Evolutionary conservation across 2,329 filamentous ascomycete genomes (phyloP), one percentile per base, ranked within the genome.

Genomic region (Aspergillus sp.): DNA sequence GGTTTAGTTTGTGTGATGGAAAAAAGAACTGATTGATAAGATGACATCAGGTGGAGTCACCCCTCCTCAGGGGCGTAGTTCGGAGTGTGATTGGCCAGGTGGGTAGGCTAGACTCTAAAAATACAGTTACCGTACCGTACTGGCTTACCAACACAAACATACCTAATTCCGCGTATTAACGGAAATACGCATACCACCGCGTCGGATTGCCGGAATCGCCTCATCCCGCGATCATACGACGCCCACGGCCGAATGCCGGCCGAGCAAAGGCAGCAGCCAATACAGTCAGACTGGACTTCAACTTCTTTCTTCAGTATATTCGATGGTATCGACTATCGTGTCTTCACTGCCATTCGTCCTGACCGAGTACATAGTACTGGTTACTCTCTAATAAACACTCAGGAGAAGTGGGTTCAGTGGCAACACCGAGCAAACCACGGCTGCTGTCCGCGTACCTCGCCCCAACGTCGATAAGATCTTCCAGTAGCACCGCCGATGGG

Each of bases 181-280:
- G 2, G 19, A 2, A 19, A 19, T 19, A 19, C 19, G 19, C 19
- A 19, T 19, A 19, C 19, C 19, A 19, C 19, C 19, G 19, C 19
- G 19, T 19, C 19, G 19, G 19, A 19, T 19, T 19, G 53, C 53
- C 59, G 59, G 59, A 61, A 61, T 44, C 39, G 45, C 51, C 43
- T 42, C 36, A 38, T 54, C 52, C 60, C 59, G 59, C 53, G 60
- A 62, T 62, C 59, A 62, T 62, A 61, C 59, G 57, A 56, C 51
- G 45, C 31, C 39, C 26, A 10, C 39, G 9, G 19, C 38, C 10
- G 19, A 42, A 30, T 34, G 7, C 26, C 40, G 34, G 27, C 30
- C 10, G n/a, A 33, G 13, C 33, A 19, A 34, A 34, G 33, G 12
- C 33, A 34, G 33, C 33, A 34, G 12, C 7, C 6, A 19, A 19